These are phyloP conservation scores for Triglochin maritima DNA, from an alignment of 106 monocot species.

Conservation along the genomic window DNA sequence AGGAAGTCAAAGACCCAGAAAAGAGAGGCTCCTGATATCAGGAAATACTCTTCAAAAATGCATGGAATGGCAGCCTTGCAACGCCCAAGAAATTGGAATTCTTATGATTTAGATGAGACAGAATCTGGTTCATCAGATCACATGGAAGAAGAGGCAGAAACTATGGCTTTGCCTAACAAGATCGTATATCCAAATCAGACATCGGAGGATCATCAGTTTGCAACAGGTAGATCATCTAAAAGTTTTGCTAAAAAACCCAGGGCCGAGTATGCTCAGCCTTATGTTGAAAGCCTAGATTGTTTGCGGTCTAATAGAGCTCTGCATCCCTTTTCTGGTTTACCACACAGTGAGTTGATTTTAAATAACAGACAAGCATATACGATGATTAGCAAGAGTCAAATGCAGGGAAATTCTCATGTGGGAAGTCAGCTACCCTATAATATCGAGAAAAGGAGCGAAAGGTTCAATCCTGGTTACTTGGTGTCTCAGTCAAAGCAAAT, in stretches of 20 bases:
- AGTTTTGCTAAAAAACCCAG: slow-evolving; percentile 20
- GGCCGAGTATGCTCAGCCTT: too few species aligned
- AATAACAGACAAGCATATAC: too few species aligned
- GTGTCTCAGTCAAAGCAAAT: slow-evolving; percentile 9
- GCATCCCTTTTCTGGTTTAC: too few species aligned
- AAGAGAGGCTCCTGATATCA: slow-evolving; percentile 7
- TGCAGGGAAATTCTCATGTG: too few species aligned
- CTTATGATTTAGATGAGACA: slow-evolving; percentile 29
- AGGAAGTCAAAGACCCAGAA: slow-evolving; percentile 18
- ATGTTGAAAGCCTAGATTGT: too few species aligned
- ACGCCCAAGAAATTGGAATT: too few species aligned
- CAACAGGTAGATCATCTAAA: slow-evolving; percentile 13
- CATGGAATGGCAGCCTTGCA: background rate
- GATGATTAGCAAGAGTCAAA: too few species aligned
- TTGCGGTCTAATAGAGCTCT: too few species aligned
- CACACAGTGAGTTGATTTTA: too few species aligned
- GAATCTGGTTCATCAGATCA: slow-evolving; percentile 76
- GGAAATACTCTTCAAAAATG: slow-evolving; percentile 19
- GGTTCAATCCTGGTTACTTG: slow-evolving; percentile 4
- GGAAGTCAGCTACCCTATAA: too few species aligned
- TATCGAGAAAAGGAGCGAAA: slow-evolving; percentile 5
- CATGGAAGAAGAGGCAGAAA: slow-evolving; percentile 25
- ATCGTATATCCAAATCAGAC: slow-evolving; percentile 4
- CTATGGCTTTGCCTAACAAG: slow-evolving; percentile 10
- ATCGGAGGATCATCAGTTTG: slow-evolving; percentile 3